Evolutionary conservation across 495 filamentous ascomycete species (phyloP).

Genomic region (Zalerion maritima): DNA sequence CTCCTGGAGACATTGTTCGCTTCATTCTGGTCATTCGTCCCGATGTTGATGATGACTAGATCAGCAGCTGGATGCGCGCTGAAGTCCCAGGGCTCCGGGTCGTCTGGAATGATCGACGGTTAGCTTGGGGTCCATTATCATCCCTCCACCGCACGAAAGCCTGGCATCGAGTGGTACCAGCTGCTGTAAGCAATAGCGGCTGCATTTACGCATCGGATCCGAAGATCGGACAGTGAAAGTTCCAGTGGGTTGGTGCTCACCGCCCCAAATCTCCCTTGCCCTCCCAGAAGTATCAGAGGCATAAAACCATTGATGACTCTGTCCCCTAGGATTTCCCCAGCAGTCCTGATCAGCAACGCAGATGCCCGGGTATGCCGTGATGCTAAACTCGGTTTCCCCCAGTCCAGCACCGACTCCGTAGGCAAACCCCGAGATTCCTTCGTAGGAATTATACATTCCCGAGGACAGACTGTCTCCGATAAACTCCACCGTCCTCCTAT

Average conservation of each 20-base stretch:
- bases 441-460: constrained; percentile 50
- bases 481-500: constrained; percentile 43
- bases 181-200: background rate
- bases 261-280: constrained; percentile 33
- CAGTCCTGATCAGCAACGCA: constrained; percentile 44
- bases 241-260: constrained; percentile 17
- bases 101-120: constrained; percentile 12
- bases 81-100: constrained; percentile 48
- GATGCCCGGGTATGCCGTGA: constrained; percentile 49
- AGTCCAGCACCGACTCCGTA: constrained; percentile 44
- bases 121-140: background rate
- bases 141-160: background rate
- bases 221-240: too few species aligned
- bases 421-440: constrained; percentile 46
- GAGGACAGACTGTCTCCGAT: constrained; percentile 46
- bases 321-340: constrained; percentile 39
- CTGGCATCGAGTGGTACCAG: background rate
- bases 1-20: constrained; percentile 40
- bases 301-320: constrained; percentile 52
- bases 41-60: constrained; percentile 52
- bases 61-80: constrained; percentile 43
- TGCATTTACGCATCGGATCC: too few species aligned
- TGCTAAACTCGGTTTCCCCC: constrained; percentile 47
- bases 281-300: constrained; percentile 44
- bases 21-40: constrained; percentile 50